These are phyloP conservation scores for Diaporthe citrichinensis DNA, from an alignment of 2,329 filamentous ascomycete species.

Conservation along the genomic window DNA sequence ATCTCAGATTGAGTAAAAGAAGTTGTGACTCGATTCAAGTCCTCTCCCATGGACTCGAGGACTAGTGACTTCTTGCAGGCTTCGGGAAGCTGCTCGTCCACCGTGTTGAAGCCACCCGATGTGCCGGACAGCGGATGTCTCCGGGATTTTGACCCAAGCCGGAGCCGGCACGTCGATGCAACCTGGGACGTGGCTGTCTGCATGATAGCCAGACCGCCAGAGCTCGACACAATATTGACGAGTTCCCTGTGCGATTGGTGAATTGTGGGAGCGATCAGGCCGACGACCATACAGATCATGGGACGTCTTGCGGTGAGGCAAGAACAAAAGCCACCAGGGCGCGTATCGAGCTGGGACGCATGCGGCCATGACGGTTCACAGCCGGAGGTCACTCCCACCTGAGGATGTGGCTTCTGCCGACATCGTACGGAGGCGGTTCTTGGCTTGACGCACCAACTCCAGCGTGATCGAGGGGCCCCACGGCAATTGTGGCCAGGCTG, in stretches of 20 bases:
- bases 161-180: slow-evolving; percentile 30
- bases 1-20: neutral
- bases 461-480: slow-evolving; percentile 22
- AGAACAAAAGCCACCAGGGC: slow-evolving; percentile 17
- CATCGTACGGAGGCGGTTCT: slow-evolving; percentile 31
- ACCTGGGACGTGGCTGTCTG: neutral
- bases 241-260: slow-evolving; percentile 19
- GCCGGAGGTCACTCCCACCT: slow-evolving; percentile 20
- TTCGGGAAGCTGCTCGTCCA: neutral
- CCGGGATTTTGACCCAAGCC: neutral
- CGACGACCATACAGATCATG: slow-evolving; percentile 17
- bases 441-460: slow-evolving; percentile 33
- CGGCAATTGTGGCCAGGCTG: slow-evolving; percentile 28
- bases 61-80: neutral
- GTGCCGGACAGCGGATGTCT: neutral
- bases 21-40: neutral
- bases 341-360: slow-evolving; percentile 27
- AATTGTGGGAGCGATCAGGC: neutral
- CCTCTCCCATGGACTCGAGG: neutral
- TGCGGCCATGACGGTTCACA: slow-evolving; percentile 22
- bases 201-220: slow-evolving; percentile 36
- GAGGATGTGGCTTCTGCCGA: slow-evolving; percentile 26
- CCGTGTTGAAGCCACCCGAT: neutral
- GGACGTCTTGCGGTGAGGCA: slow-evolving; percentile 26
- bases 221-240: slow-evolving; percentile 9